Evolutionary conservation across 2,329 filamentous ascomycete species (phyloP), one percentile per base, ranked within the genome.

Genomic region (Colletotrichum costaricense): DNA sequence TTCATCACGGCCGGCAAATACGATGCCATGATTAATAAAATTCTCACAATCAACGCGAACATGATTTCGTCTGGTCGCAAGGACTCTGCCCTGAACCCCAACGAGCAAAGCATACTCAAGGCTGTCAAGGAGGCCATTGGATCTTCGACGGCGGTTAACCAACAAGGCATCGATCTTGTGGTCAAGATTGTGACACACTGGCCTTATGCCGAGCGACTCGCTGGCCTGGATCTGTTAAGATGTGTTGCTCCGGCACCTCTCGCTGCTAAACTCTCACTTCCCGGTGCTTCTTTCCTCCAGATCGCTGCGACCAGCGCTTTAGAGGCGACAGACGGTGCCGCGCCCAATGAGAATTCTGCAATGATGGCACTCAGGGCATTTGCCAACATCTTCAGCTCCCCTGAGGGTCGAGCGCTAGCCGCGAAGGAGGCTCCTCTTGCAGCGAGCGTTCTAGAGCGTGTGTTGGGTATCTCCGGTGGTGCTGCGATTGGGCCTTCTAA

Each of bases 281-380:
- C 87, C 0, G 82, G 85, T 3, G 85, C 85, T 3, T 92, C 90
- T 46, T 84, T 95, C 14, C 84, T 98, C 7, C 86, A 91, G 42
- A 81, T 86, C 6, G 84, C 85, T 24, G 81, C 89, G 3, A 77
- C 78, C 6, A 80, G 80, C 56, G 77, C 84, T 49, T 73, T 87
- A 75, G 75, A 82, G 75, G 74, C 83, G 80, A 56, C 90, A 83
- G 88, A 91, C 9, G 81, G 83, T 5, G 84, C 88, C 0, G 87
- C 90, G 2, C 86, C 93, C 0, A 91, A 91, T 49, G 88, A 92
- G 66, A 98, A 98, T 82, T 95, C 95, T 76, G 90, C 91, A 12
- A 98, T 98, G 93, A 93, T 99, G 87, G 92, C 93, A 0, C 87
- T 95, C 14, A 93, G 97, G 4, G 90, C 93, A 16, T 87, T 98